Evolutionary conservation across 257 asterid species (phyloP).

Genomic region (Forsythia viridissima): DNA sequence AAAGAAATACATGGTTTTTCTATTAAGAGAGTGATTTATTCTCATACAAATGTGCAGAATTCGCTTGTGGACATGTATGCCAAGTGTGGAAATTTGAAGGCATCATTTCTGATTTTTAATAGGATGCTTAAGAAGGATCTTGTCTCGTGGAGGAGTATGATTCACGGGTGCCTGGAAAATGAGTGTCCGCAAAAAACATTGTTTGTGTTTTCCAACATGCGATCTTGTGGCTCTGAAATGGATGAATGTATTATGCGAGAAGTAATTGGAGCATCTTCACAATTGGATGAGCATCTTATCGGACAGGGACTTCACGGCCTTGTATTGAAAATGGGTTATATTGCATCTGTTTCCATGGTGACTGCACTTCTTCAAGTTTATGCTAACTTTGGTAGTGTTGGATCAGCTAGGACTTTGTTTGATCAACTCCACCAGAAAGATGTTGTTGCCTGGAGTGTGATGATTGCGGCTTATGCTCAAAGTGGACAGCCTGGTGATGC

Average conservation of each 20-base stretch:
- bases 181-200: conserved; percentile 42
- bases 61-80: conserved; percentile 66
- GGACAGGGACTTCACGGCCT: conserved; percentile 57
- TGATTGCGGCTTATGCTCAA: conserved; percentile 63
- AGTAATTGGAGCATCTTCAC: conserved; percentile 51
- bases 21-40: conserved; percentile 38
- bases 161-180: conserved; percentile 53
- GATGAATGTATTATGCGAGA: conserved; percentile 56
- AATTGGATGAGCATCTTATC: conserved; percentile 30
- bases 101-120: conserved; percentile 47
- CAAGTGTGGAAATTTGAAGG: conserved; percentile 54
- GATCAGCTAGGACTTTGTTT: conserved; percentile 54
- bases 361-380: conserved; percentile 71
- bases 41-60: conserved; percentile 45
- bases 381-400: conserved; percentile 54
- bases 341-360: conserved; percentile 35
- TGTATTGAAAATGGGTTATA: conserved; percentile 54
- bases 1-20: conserved; percentile 69
- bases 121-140: conserved; percentile 58
- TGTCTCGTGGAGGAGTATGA: conserved; percentile 76
- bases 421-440: conserved; percentile 54
- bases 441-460: conserved; percentile 75
- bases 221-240: conserved; percentile 34
- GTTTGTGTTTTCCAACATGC: conserved; percentile 49
- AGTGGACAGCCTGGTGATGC: conserved; percentile 45